Evolutionary conservation across 345 rosid genomes (phyloP), one percentile per base, ranked within the genome.

Genomic region (Citropsis articulata): DNA sequence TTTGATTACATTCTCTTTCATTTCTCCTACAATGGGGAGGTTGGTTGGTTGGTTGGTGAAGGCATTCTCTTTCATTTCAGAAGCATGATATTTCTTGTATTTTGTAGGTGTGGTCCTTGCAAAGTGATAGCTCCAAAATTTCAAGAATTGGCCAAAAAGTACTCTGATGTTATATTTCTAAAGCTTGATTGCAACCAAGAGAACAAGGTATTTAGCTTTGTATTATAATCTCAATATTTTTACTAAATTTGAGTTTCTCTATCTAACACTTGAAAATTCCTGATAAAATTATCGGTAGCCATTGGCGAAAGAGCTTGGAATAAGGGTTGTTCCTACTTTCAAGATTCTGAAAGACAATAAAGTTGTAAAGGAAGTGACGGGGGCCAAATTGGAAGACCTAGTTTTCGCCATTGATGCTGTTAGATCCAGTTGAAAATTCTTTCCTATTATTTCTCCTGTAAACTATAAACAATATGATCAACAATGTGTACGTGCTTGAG

Each of bases 101-200:
- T 36, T n/a, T 77, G 59, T 77, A 93, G 98, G 98, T 93, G 98
- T 74, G 98, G 98, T 73, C 98, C 98, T 42, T 95, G 98, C 87
- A 95, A 95, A 87, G 78, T 93, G 35, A 95, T 95, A 1, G 98
- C 97, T 75, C 98, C 98, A 7, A 93, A 90, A 79, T 93, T 83
- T 82, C 80, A 89, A 78, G 91, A 88, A 42, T 86, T 95, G 80
- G 90, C 98, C 0, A 74, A 91, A 86, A 90, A 93, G 79, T 89
- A 90, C 72, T 83, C 85, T 28, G 98, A 95, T 80, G 96, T 90
- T 73, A 90, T 95, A 66, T 95, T 95, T 72, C 87, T 95, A 72
- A 95, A 95, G 88, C 98, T 95, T 55, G 98, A 93, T 76, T 95
- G 98, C 89, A 93, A 92, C 88, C 89, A 91, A 86, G 95, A 90